Conservation (phyloP, 75 land plant genomes). For the Azolla pinnata region DNA sequence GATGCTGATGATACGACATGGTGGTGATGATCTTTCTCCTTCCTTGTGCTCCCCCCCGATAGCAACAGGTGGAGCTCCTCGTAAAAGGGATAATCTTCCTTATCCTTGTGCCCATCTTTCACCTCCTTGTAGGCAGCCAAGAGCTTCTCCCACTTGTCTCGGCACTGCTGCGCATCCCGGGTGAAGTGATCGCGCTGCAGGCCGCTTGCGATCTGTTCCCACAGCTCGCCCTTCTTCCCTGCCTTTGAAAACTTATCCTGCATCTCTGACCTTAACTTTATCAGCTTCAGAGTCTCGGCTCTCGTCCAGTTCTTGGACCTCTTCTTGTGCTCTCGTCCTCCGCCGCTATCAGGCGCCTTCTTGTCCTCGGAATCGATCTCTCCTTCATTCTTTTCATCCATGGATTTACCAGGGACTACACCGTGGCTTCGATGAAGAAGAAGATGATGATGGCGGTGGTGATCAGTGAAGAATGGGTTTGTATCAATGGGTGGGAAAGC, state of each 20-base stretch:
- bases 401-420: neutral
- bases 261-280: slow-evolving; percentile 28
- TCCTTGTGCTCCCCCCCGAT: slow-evolving; percentile 25
- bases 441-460: neutral
- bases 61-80: slow-evolving; percentile 39
- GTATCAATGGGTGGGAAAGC: neutral
- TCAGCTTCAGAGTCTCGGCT: slow-evolving; percentile 38
- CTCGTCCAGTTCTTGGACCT: slow-evolving; percentile 50
- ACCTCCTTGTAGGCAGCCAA: slow-evolving; percentile 50
- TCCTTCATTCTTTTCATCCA: neutral
- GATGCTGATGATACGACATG: slow-evolving; percentile 2
- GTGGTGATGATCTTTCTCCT: slow-evolving; percentile 1
- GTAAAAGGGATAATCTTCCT: slow-evolving; percentile 39
- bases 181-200: slow-evolving; percentile 25
- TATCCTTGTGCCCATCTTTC: slow-evolving; percentile 34
- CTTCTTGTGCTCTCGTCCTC: slow-evolving; percentile 44
- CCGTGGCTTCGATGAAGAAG: neutral
- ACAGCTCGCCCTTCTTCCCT: slow-evolving; percentile 40
- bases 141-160: slow-evolving; percentile 53
- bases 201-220: slow-evolving; percentile 39
- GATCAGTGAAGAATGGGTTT: neutral
- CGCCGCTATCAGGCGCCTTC: slow-evolving; percentile 24
- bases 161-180: slow-evolving; percentile 44
- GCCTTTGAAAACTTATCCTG: slow-evolving; percentile 31
- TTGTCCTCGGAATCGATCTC: slow-evolving; percentile 21